Conservation (phyloP, 2,329 filamentous ascomycete species). For the Aphanoascus verrucosus region DNA sequence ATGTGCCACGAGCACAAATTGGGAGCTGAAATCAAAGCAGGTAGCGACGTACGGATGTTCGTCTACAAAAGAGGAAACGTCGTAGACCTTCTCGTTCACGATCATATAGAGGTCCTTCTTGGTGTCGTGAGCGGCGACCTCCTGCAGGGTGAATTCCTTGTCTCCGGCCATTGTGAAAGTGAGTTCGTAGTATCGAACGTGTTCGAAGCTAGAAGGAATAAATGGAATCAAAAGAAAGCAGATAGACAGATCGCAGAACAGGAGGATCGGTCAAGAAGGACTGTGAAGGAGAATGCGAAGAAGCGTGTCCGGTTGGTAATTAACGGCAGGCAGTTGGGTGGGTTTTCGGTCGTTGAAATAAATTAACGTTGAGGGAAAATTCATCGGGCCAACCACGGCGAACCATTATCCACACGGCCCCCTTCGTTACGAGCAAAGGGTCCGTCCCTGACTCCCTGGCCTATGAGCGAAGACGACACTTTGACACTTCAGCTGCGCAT, state of each 20-base stretch:
- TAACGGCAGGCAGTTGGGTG: slow-evolving; percentile 5
- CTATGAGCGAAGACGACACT: background rate
- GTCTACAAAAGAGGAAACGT: slow-evolving; percentile 78
- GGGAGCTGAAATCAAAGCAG: background rate
- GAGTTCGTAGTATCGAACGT: background rate
- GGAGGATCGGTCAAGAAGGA: background rate
- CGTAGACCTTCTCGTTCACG: slow-evolving; percentile 95
- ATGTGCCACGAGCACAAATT: background rate
- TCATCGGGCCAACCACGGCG: slow-evolving; percentile 1
- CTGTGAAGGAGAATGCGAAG: background rate
- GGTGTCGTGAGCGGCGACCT: slow-evolving; percentile 73
- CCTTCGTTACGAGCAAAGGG: background rate
- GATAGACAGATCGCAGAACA: background rate
- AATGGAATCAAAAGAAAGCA: too few relatives aligned
- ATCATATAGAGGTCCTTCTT: slow-evolving; percentile 90
- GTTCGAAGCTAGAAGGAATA: background rate
- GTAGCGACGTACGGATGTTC: slow-evolving; percentile 70
- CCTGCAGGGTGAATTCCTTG: slow-evolving; percentile 60
- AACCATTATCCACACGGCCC: background rate
- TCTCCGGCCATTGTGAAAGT: slow-evolving; percentile 42
- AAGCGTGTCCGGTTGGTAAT: slow-evolving; percentile 4
- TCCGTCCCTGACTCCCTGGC: too few relatives aligned
- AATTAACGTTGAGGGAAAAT: slow-evolving; percentile 5
- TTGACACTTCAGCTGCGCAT: too few relatives aligned
- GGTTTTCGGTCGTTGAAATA: background rate